A percentile compares a stretch with the other conserved stretches of the same genome.
Conservation (phyloP, 1,284 basidiomycete species). For the Rhodotorula sp. region DNA sequence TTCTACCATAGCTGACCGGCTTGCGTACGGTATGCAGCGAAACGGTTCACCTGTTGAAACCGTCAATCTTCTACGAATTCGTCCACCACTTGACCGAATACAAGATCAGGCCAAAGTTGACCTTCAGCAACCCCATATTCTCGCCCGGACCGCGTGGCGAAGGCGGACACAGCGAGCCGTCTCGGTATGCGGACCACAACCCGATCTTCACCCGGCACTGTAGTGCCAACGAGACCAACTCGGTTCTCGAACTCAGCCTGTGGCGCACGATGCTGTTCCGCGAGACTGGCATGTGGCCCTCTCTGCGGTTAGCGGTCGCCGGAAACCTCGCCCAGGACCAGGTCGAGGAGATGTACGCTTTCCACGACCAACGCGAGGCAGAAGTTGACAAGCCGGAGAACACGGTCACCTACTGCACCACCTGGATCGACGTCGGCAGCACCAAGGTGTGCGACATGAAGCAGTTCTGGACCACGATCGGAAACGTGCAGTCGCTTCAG, state of each 20-base stretch:
- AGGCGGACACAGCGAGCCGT: conserved; percentile 45
- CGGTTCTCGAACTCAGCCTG: conserved; percentile 23
- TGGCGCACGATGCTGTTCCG: conserved; percentile 51
- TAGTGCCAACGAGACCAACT: conserved; percentile 56
- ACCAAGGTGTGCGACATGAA: conserved; percentile 69
- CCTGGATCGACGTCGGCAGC: conserved; percentile 87
- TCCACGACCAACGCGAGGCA: conserved; percentile 39
- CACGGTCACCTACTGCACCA: conserved; percentile 57
- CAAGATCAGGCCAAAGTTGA: conserved; percentile 1
- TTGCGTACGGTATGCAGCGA: background rate
- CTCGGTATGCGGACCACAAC: conserved; percentile 50
- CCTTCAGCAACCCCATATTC: conserved; percentile 31
- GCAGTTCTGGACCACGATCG: conserved; percentile 60
- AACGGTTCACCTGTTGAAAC: conserved; percentile 57
- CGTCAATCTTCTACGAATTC: conserved; percentile 65
- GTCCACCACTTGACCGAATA: conserved; percentile 46
- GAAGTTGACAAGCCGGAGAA: background rate
- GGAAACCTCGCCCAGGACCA: conserved; percentile 66
- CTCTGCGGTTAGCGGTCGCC: conserved; percentile 63
- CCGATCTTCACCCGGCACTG: conserved; percentile 48
- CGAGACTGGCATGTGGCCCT: conserved; percentile 53
- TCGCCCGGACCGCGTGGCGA: conserved; percentile 44
- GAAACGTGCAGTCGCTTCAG: conserved; percentile 37
- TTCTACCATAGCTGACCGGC: background rate
- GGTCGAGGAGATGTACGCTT: conserved; percentile 68